Evolutionary conservation across 805 yeast species (phyloP), one percentile per base, ranked within the genome.

Genomic region (Metschnikowia drakensbergensis): DNA sequence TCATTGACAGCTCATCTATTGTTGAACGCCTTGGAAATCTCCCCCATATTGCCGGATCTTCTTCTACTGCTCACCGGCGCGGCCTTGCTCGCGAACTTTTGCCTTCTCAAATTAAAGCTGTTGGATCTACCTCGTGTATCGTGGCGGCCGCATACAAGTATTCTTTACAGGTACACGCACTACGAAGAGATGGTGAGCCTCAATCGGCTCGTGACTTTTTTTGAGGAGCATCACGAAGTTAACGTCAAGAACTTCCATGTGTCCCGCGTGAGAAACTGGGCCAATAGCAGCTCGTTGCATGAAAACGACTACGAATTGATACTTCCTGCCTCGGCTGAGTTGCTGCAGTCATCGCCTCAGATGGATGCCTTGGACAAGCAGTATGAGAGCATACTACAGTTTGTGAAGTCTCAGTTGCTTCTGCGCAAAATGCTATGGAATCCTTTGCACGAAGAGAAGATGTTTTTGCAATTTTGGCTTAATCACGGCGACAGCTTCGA

Each of bases 401-500:
- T 47, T 17, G 25, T 54, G 25, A 50, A 53, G 23, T 27, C 51
- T 4, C 51, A 52, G 37, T 35, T 55, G 28, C 36, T 46, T n/a
- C 35, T 28, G 36, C 47, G 58, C 30, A 49, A 48, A 32, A 41
- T 56, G 46, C 40, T 50, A 22, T 56, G 58, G 59, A 45, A 49
- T 29, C 67, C 67, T 33, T 50, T 69, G 25, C 63, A 62, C 3
- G 70, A 70, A 47, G 77, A 72, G 47, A 47, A 61, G 25, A 55
- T 62, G 43, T 68, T 69, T 45, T 48, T 71, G 31, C 73, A 71
- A 34, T 71, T 61, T 40, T 72, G 74, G 74, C 41, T 59, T 13
- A 62, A 61, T 37, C 66, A 66, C 23, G 96, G 96, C 29, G 91
- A 84, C 47, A 90, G 89, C 10, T 88, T 86, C 60, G 87, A 84